Evolutionary conservation across 2,329 filamentous ascomycete species (phyloP).

Genomic region (Falciphora oryzae): DNA sequence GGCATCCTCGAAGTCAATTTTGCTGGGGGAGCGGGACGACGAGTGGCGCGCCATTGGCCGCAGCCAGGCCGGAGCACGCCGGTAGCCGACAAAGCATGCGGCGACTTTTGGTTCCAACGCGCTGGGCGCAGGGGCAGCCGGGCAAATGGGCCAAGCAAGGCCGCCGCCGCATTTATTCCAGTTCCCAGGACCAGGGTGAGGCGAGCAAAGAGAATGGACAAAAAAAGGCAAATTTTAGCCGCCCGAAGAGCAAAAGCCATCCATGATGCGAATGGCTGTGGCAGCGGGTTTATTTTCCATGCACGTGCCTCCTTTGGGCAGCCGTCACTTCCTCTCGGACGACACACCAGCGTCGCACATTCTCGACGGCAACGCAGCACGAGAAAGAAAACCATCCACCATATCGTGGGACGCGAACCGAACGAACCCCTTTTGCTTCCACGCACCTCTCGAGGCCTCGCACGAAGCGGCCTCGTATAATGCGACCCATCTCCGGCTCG

Average conservation of each 20-base stretch:
- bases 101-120: not conserved
- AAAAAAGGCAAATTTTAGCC: no score
- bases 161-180: no score
- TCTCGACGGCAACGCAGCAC: no score
- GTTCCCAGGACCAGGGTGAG: not conserved
- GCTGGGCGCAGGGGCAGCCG: no score
- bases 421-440: no score
- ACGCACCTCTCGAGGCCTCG: not conserved
- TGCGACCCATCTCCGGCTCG: not conserved
- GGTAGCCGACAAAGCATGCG: not conserved
- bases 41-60: not conserved
- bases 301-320: not conserved
- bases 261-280: not conserved
- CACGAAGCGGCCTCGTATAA: not conserved
- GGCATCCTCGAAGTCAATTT: not conserved
- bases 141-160: no score
- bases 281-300: not conserved
- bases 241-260: no score
- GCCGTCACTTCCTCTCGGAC: not conserved
- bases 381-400: no score
- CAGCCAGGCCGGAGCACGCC: not conserved
- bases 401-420: no score
- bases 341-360: no score
- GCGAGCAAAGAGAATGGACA: no score
- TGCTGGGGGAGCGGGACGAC: not conserved